Percentiles rank a stretch among this genome's conserved stretches.
These are phyloP conservation scores for Aristolochia californica DNA, from an alignment of 164 flowering plant genomes.

Conservation along the genomic window DNA sequence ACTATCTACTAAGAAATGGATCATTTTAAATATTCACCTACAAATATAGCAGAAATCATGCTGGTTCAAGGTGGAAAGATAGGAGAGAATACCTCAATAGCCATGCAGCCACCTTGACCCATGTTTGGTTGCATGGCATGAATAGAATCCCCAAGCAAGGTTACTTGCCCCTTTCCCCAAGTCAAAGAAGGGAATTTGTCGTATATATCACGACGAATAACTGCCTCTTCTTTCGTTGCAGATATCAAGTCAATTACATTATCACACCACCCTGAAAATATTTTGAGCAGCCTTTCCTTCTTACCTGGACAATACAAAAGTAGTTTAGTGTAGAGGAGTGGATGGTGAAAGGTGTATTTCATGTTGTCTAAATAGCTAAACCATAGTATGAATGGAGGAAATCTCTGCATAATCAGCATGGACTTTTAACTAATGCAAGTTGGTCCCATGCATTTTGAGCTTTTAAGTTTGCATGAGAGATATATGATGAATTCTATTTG, in stretches of 20 bases:
- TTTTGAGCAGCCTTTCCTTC: slow-evolving; percentile 59
- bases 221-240: slow-evolving; percentile 78
- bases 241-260: slow-evolving; percentile 66
- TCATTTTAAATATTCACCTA: no score
- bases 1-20: no score
- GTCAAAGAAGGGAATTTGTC: slow-evolving; percentile 60
- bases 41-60: no score
- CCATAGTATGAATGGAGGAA: no score
- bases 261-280: slow-evolving; percentile 90
- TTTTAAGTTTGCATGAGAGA: no score
- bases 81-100: slow-evolving; percentile 67
- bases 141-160: slow-evolving; percentile 90
- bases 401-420: no score
- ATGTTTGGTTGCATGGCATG: slow-evolving; percentile 99
- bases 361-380: no score
- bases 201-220: slow-evolving; percentile 91
- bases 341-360: no score
- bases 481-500: no score
- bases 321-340: background rate
- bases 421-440: no score
- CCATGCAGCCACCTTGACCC: slow-evolving; percentile 99
- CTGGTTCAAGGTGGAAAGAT: no score
- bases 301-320: slow-evolving; percentile 46
- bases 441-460: no score
- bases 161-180: slow-evolving; percentile 96